Percentiles rank a stretch among this genome's conserved stretches.
phyloP scores from a whole-genome alignment of 73 alveolate species.

The Effrenium voratum region DNA sequence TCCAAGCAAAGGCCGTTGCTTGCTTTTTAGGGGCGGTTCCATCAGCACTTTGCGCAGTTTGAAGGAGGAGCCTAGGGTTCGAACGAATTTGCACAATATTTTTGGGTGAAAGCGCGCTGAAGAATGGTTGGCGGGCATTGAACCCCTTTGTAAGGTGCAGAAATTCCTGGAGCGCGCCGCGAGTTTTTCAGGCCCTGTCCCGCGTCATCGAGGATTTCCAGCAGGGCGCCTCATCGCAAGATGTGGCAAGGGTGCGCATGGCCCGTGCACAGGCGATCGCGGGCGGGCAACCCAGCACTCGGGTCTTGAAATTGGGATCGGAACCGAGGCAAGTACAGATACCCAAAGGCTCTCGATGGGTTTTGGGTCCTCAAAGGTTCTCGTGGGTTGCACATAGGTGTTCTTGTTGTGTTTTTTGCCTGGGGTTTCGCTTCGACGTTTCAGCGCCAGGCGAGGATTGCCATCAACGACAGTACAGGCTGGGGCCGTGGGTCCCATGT shows the following conservation, averaged over 20 bases:
- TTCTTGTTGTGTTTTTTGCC: too few relatives aligned
- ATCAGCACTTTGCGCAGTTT: too few relatives aligned
- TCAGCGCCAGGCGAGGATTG: constrained; percentile 68
- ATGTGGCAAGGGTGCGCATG: constrained; percentile 69
- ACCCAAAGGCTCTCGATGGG: background rate
- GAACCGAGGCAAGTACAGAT: background rate
- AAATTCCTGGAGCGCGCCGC: too few relatives aligned
- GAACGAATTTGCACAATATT: background rate
- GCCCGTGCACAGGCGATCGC: constrained; percentile 74
- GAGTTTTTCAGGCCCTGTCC: constrained; percentile 55
- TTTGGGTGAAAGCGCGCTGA: background rate
- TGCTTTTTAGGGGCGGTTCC: too few relatives aligned
- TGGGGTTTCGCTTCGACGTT: too few relatives aligned
- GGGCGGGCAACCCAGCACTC: too few relatives aligned
- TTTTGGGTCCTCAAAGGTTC: background rate
- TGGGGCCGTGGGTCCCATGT: background rate
- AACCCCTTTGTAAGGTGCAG: too few relatives aligned
- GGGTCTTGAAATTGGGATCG: too few relatives aligned
- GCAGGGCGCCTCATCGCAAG: constrained; percentile 69
- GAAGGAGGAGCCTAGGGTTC: too few relatives aligned
- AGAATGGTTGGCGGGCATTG: background rate
- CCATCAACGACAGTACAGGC: constrained; percentile 88
- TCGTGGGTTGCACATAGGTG: background rate
- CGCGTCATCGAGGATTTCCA: constrained; percentile 54
- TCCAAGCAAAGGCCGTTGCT: too few relatives aligned